phyloP scores from a whole-genome alignment of 73 alveolate genomes.

The Paramecium pentaurelia region DNA sequence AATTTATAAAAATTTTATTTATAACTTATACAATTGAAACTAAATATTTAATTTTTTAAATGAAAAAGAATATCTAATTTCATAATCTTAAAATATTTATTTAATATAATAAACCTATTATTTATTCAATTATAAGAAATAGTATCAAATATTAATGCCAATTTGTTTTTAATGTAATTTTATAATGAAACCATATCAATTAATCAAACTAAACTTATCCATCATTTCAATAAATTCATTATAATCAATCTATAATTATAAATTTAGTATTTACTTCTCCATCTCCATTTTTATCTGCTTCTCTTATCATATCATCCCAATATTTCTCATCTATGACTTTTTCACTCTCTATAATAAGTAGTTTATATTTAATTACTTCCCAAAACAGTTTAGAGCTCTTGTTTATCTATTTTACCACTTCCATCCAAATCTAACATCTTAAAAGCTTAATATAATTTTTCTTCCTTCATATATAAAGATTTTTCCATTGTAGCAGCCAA shows the following conservation, averaged over 20 bases:
- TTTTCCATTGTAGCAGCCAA: conserved; percentile 66
- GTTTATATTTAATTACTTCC: neutral
- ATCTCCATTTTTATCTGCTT: conserved; percentile 58
- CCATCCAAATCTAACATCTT: conserved; percentile 62
- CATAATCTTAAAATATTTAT: too few relatives aligned
- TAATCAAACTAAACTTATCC: neutral
- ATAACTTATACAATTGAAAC: neutral
- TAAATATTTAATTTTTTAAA: too few relatives aligned
- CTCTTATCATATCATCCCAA: neutral
- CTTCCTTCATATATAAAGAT: conserved; percentile 54
- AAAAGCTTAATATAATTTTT: conserved; percentile 54
- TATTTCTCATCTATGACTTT: neutral
- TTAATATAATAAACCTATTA: too few relatives aligned
- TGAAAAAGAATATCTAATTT: too few relatives aligned
- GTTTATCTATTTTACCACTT: conserved; percentile 61
- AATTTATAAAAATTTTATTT: neutral
- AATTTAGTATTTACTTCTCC: neutral
- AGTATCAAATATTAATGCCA: neutral
- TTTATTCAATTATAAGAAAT: neutral
- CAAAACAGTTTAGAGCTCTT: conserved; percentile 36
- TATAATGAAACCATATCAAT: neutral
- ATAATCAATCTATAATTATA: neutral
- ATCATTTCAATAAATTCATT: neutral
- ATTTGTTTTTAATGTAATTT: neutral
- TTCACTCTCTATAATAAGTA: neutral